Base-by-base conservation (phyloP, 257 asterid genomes). In the Plantago ovata region DNA sequence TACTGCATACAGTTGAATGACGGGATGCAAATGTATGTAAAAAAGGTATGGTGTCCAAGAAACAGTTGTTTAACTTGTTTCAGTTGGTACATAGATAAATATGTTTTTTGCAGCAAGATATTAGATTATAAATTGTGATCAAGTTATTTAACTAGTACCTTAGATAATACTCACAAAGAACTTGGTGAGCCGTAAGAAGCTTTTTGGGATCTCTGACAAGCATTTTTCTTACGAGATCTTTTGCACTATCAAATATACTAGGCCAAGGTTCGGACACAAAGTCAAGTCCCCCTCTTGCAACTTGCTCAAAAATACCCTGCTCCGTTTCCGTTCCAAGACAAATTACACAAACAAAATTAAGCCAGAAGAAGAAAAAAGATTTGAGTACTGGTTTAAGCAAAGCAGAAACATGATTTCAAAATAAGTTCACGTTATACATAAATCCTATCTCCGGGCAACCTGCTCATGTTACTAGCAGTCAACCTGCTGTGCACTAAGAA, bases 181-280 rank as follows among this genome's bases (percentile, higher is more conserved):
- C 92, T 85, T 85, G 83, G 69, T 85, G 84, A 65, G 86, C 84
- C 0, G 92, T 78, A 55, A 76, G 72, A 24, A 92, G 79, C 68
- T 76, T 73, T 61, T 65, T 80, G 11, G 86, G 84, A 40, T 85
- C 95, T 61, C 89, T 61, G 20, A 72, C 69, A 16, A 85, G 95
- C 92, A 85, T 85, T 76, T 50, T 67, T 62, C 76, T 67, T 7
- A 83, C 84, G 22, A 85, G 81, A 81, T 85, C 95, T 65, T 85
- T 85, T 13, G 92, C 92, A 52, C 87, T 77, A 4, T 79, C 86
- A 8, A 92, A 85, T 59, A 83, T 75, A 50, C 82, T 72, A 13
- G 95, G 95, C 95, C 95, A 85, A 19, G 94, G 89, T 66, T 81
- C 89, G 13, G 86, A 79, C 9, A 72, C 77, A 40, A 81, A 81